Conservation (phyloP, 306 rosid genomes). For the Parietaria judaica region DNA sequence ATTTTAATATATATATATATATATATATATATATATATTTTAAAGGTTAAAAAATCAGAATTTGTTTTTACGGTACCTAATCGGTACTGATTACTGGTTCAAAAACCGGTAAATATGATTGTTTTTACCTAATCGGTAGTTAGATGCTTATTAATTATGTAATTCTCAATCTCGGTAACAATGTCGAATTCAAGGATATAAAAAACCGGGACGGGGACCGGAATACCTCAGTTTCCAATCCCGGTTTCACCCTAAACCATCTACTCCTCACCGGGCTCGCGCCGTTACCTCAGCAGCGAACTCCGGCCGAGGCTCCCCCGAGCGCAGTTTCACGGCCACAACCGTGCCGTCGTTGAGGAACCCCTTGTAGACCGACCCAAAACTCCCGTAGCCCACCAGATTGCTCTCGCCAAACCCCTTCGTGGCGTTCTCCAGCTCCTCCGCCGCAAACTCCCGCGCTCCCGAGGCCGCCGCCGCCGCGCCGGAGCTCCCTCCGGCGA, state of each 20-base stretch:
- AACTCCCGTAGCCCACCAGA: conserved; percentile 40
- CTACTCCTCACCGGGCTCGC: no score
- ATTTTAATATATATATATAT: no score
- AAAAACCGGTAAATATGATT: no score
- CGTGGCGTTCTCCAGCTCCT: conserved; percentile 37
- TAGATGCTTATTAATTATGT: neutral
- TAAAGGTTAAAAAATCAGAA: no score
- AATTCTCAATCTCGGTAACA: neutral
- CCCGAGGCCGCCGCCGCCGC: conserved; percentile 8
- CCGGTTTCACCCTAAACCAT: no score
- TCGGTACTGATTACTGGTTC: no score
- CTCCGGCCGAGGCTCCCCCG: conserved; percentile 27
- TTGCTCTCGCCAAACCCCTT: conserved; percentile 31
- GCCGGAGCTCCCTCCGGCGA: conserved; percentile 14
- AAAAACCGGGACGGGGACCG: neutral
- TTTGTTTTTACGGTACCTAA: no score
- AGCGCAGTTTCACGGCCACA: conserved; percentile 38
- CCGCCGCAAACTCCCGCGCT: conserved; percentile 24
- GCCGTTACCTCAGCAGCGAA: conserved; percentile 29
- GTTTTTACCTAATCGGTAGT: no score
- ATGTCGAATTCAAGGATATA: neutral
- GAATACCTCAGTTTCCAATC: no score
- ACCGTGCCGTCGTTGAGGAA: conserved; percentile 37
- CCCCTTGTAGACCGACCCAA: conserved; percentile 41
- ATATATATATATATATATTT: no score